phyloP scores from a whole-genome alignment of 2,329 filamentous ascomycete genomes.

The Pseudopithomyces chartarum region DNA sequence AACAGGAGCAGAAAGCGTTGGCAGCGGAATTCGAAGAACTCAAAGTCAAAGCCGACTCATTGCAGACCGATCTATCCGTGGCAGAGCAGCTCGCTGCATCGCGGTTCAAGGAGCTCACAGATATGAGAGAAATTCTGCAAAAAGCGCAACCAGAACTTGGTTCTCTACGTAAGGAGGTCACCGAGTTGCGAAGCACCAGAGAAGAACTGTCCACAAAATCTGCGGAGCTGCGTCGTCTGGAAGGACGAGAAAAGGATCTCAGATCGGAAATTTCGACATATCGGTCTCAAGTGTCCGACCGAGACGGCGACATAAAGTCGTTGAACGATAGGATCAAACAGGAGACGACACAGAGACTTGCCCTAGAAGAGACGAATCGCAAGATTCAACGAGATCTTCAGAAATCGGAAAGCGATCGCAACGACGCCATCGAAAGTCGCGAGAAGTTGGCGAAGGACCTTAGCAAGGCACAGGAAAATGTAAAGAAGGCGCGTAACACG shows the following conservation, averaged over 20 bases:
- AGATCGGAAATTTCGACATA: constrained; percentile 72
- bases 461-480: constrained; percentile 72
- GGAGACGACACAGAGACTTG: constrained; percentile 72
- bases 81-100: constrained; percentile 85
- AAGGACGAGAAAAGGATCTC: constrained; percentile 81
- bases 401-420: constrained; percentile 76
- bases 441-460: constrained; percentile 76
- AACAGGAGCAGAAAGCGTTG: constrained; percentile 61
- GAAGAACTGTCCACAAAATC: constrained; percentile 71
- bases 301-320: constrained; percentile 76
- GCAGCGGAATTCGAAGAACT: constrained; percentile 72
- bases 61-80: constrained; percentile 84
- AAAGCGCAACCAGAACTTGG: constrained; percentile 87
- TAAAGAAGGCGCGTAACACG: constrained; percentile 59
- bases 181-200: constrained; percentile 72
- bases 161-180: constrained; percentile 76
- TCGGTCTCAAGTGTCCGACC: constrained; percentile 72
- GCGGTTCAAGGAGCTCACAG: constrained; percentile 84
- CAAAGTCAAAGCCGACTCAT: constrained; percentile 68
- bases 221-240: constrained; percentile 73
- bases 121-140: constrained; percentile 77
- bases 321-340: constrained; percentile 79
- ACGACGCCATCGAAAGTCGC: constrained; percentile 73
- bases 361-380: constrained; percentile 78
- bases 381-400: constrained; percentile 77